These are phyloP conservation scores for Torrubiella hemipterigena DNA, from an alignment of 2,329 filamentous ascomycete species.

Conservation along the genomic window DNA sequence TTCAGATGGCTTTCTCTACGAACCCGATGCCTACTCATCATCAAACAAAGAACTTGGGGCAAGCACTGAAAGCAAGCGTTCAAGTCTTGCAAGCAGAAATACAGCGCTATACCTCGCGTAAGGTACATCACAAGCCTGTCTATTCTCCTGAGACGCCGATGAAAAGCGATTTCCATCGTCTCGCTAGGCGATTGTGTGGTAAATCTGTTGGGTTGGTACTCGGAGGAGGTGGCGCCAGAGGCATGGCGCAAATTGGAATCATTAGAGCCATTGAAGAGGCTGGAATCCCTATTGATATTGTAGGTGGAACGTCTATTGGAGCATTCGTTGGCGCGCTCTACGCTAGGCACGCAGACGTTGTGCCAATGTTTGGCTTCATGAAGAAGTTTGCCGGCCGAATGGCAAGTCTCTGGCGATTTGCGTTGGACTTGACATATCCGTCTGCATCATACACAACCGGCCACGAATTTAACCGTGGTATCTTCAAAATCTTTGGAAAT, in stretches of 20 bases:
- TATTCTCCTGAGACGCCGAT: constrained; percentile 87
- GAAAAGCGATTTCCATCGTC: constrained; percentile 92
- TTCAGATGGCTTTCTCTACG: constrained; percentile 83
- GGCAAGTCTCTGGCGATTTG: constrained; percentile 98
- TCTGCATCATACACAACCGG: constrained; percentile 95
- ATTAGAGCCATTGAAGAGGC: constrained; percentile 93
- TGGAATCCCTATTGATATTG: constrained; percentile 87
- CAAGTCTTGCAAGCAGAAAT: constrained; percentile 95
- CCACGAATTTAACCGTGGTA: constrained; percentile 96
- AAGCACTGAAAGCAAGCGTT: constrained; percentile 80
- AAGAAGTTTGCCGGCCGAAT: constrained; percentile 99
- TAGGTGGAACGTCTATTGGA: constrained; percentile 93
- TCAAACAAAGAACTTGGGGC: constrained; percentile 66
- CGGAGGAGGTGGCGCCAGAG: constrained; percentile 83
- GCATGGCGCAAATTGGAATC: constrained; percentile 85
- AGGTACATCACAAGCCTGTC: constrained; percentile 74
- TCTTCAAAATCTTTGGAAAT: constrained; percentile 96
- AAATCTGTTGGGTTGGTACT: constrained; percentile 91
- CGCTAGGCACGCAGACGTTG: constrained; percentile 88
- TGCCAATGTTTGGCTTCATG: constrained; percentile 90
- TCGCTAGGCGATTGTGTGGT: constrained; percentile 80
- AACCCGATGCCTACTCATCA: constrained; percentile 66
- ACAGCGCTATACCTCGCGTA: constrained; percentile 93
- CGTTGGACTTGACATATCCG: constrained; percentile 88
- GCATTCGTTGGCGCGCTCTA: constrained; percentile 92